These are phyloP conservation scores for Aquilaria sinensis DNA, from an alignment of 345 rosid species.

Conservation along the genomic window DNA sequence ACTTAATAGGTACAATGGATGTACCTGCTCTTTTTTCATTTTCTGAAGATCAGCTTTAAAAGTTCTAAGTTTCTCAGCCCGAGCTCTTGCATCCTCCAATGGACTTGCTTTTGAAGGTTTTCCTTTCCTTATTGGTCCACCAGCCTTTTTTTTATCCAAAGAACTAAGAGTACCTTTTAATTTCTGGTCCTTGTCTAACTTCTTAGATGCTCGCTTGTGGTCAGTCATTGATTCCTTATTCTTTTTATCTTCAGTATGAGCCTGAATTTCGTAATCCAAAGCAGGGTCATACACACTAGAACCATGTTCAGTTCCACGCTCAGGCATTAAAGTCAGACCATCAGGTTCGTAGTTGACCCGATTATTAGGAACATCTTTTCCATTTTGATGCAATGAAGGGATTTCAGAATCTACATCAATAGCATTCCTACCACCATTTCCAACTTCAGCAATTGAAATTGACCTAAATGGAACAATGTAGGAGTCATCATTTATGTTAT, in stretches of 20 bases:
- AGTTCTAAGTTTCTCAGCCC: slow-evolving; percentile 86
- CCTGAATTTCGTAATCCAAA: slow-evolving; percentile 65
- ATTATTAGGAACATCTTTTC: slow-evolving; percentile 30
- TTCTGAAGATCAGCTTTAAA: slow-evolving; percentile 95
- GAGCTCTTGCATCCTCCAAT: slow-evolving; percentile 87
- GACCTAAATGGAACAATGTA: slow-evolving; percentile 63
- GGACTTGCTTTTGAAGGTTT: slow-evolving; percentile 80
- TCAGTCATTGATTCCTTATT: slow-evolving; percentile 28
- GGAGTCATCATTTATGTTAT: slow-evolving; percentile 66
- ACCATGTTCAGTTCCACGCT: slow-evolving; percentile 53
- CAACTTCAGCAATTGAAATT: slow-evolving; percentile 31
- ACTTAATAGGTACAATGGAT: neutral
- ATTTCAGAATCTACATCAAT: slow-evolving; percentile 63
- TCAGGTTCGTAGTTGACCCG: slow-evolving; percentile 69
- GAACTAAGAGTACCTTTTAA: slow-evolving; percentile 39
- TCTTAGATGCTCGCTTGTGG: slow-evolving; percentile 43
- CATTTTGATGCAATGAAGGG: slow-evolving; percentile 33
- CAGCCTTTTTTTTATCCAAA: slow-evolving; percentile 56
- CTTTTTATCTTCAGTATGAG: slow-evolving; percentile 34
- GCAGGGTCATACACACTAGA: slow-evolving; percentile 67
- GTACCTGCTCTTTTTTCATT: slow-evolving; percentile 91
- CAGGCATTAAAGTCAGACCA: slow-evolving; percentile 69
- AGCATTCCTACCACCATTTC: slow-evolving; percentile 37
- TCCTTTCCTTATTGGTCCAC: slow-evolving; percentile 74
- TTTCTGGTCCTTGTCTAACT: slow-evolving; percentile 52